Base-by-base conservation (phyloP, 306 rosid species). In the Trifolium dubium region DNA sequence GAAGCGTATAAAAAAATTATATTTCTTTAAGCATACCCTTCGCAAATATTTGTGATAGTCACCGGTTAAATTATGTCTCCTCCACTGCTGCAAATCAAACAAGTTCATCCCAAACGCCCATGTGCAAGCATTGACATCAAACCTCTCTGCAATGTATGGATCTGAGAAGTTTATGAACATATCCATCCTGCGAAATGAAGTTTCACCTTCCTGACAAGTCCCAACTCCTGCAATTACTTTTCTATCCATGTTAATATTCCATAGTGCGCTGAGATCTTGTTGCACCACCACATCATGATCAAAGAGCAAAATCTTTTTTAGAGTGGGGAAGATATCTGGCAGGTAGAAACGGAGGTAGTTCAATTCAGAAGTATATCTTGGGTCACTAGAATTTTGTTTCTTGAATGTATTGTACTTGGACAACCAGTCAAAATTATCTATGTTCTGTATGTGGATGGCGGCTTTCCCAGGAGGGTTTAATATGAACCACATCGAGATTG, bases 51-150 rank as follows among this genome's bases (percentile, higher is more conserved):
- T 81, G 74, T 84, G 88, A 83, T 88, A 95, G 71, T 85, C 77
- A 54, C 75, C 75, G 69, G 92, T 95, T 77, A 95, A 76, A 76
- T 90, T 82, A 51, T 86, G 84, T 74, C 73, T 80, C 80, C 96
- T 92, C 99, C 99, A 95, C 79, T 83, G 83, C 30, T 75, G 85
- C 73, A 95, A 90, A 83, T 95, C 91, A 82, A 89, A 90, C 74
- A 95, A 62, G 81, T 95, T 95, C 92, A 92, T 77, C 81, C 99
- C 99, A 80, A 92, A 95, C 50, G 98, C 98, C 99, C 99, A 95
- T 23, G 96, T 88, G 84, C 99, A 95, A 43, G 92, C 85, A 79
- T 86, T 88, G 71, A 14, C 75, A 83, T 90, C 89, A 80, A 95
- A 90, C 76, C 72, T 88, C 73, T 87, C 56, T 13, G 92, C 85